Base-by-base conservation (phyloP, 148 eudicot species). In the Cornus controversa region DNA sequence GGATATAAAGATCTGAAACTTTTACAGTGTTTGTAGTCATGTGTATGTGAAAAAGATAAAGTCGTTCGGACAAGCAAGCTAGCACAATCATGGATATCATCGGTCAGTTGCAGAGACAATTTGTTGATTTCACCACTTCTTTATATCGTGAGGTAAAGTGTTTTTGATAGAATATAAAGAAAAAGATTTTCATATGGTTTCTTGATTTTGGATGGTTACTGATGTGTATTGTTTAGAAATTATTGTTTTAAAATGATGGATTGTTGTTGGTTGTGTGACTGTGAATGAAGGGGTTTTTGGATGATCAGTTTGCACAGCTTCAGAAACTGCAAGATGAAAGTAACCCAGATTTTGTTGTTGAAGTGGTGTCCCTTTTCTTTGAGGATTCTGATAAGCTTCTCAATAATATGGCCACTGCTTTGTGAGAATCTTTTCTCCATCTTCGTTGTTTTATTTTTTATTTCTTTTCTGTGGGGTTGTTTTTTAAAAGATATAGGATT, bases 311-410 rank as follows among this genome's bases (percentile, higher is more conserved):
- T 76, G 74, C 40, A 13, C 91, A 88, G 78, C 80, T 91, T 71
- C 91, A 90, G 82, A 76, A 81, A 78, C 83, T 91, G 60, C 89
- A 86, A 70, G 95, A 91, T 84, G 95, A 91, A 64, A 89, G 83
- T 72, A 87, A 78, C 78, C 92, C 95, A 23, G 85, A 78, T 70
- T 91, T 91, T 81, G 92, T 88, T 10, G 40, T 70, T 74, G 90
- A 91, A 81, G 91, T 91, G 65, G 89, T 90, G 2, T 78, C 87
- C 20, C 87, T 90, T 29, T 91, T 88, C 78, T 88, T 90, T 66
- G 87, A 90, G 69, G 95, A 89, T 85, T 86, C 92, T 70, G 89
- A 89, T 29, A 91, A 83, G 76, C 87, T 89, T 58, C 82, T 91
- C 78, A 80, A 84, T 13, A 81, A 89, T 79, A 71, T 91, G 67